Conservation (phyloP, 1,139 yeast species). For the Yamadazyma sp. region DNA sequence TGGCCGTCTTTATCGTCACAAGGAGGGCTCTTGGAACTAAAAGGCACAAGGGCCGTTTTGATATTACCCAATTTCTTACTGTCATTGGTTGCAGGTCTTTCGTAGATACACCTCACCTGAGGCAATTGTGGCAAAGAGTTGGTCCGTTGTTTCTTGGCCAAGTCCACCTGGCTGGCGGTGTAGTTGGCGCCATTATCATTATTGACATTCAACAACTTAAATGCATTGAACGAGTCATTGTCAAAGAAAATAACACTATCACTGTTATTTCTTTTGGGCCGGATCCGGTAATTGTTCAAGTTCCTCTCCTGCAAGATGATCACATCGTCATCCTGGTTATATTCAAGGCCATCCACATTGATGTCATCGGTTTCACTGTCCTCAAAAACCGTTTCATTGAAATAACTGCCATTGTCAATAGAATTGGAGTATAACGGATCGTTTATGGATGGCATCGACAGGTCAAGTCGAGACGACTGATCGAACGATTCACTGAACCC, state of each 20-base stretch:
- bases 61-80: slow-evolving; percentile 40
- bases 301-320: slow-evolving; percentile 36
- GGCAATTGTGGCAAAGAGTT: slow-evolving; percentile 74
- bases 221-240: slow-evolving; percentile 44
- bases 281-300: slow-evolving; percentile 20
- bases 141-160: slow-evolving; percentile 56
- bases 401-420: slow-evolving; percentile 4
- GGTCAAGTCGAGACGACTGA: background rate
- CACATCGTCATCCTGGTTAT: slow-evolving; percentile 30
- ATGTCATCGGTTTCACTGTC: slow-evolving; percentile 7
- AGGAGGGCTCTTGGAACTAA: slow-evolving; percentile 39
- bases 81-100: slow-evolving; percentile 37
- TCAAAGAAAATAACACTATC: slow-evolving; percentile 39
- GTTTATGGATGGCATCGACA: slow-evolving; percentile 1
- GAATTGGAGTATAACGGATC: slow-evolving; percentile 3
- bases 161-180: slow-evolving; percentile 11
- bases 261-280: slow-evolving; percentile 34
- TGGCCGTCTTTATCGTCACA: slow-evolving; percentile 84
- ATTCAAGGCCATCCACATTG: slow-evolving; percentile 21
- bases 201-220: slow-evolving; percentile 44
- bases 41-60: slow-evolving; percentile 42
- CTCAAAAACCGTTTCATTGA: slow-evolving; percentile 12
- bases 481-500: slow-evolving; percentile 46
- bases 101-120: slow-evolving; percentile 46
- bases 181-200: slow-evolving; percentile 1